Evolutionary conservation across 1,139 yeast genomes (phyloP), one percentile per base, ranked within the genome.

Genomic region (Suhomyces taliae): DNA sequence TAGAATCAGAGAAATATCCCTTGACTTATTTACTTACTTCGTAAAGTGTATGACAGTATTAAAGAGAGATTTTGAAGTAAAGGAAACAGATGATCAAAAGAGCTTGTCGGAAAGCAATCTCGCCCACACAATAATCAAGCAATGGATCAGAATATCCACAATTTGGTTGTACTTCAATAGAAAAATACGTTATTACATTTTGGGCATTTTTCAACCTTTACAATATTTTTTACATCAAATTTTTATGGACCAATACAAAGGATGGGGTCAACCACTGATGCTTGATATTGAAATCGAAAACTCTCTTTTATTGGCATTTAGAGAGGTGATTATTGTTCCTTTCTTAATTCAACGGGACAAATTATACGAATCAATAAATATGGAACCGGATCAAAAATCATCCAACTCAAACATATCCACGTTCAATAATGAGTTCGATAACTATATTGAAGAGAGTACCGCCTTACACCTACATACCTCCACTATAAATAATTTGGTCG

Each of bases 131-230:
- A 14, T 43, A 8, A 29, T 42, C n/a, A 36, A 27, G 10, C 31
- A 46, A 6, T 54, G 57, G 59, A 31, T 45, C 2, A 44, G 27
- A 8, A 44, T 53, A 24, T 48, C 58, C 2, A 46, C 47, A 6
- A 37, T 47, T 32, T 74, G 78, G 78, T 29, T 46, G 6, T 70
- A 66, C 44, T 74, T 73, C 53, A 66, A 70, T 46, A 53, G 54
- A 29, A 64, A 62, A 34, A 62, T 73, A 2, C 50, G 73, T 24
- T 72, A 55, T 47, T 62, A 53, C 37, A 33, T 72, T 9, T 41
- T 69, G 19, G 60, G 62, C 24, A 59, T 69, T 29, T 71, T 73
- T 45, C 62, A 62, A 26, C 69, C 72, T 0, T 53, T 72, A 11
- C 69, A 67, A 44, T 58, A 55, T 24, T 52, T 56, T 46, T 52